phyloP scores from a whole-genome alignment of 805 yeast species.

The Citeromyces matritensis region DNA sequence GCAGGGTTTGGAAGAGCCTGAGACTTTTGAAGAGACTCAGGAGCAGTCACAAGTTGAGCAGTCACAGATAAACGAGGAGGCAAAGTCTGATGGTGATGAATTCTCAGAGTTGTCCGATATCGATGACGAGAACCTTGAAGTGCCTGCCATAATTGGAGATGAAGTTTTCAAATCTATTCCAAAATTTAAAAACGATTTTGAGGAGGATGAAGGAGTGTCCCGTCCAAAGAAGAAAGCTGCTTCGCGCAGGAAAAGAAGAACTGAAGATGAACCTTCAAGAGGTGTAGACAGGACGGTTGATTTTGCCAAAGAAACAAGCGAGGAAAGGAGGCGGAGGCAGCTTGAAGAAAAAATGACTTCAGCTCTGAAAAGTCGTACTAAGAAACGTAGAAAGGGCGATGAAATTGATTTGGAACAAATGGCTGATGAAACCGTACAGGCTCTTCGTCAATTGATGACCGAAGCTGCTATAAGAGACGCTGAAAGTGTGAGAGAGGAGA shows the following conservation, averaged over 20 bases:
- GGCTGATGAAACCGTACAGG: constrained; percentile 83
- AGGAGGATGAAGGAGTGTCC: constrained; percentile 5
- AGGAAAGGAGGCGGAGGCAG: constrained; percentile 39
- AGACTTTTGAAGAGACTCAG: constrained; percentile 4
- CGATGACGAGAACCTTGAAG: constrained; percentile 17
- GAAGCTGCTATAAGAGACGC: constrained; percentile 67
- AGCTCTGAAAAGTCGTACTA: constrained; percentile 50
- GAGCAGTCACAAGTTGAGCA: constrained; percentile 4
- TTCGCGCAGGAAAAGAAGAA: constrained; percentile 12
- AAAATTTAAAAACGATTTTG: too few species aligned
- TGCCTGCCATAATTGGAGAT: constrained; percentile 4
- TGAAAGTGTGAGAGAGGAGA: constrained; percentile 39
- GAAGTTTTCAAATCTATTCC: constrained; percentile 3
- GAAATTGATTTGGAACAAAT: constrained; percentile 91
- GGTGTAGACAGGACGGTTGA: constrained; percentile 8
- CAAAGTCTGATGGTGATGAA: constrained; percentile 6
- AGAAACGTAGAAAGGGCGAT: constrained; percentile 52
- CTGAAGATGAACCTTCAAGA: constrained; percentile 1
- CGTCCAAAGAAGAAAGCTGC: constrained; percentile 7
- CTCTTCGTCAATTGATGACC: constrained; percentile 79
- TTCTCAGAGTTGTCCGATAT: constrained; percentile 20
- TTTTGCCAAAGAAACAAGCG: constrained; percentile 12
- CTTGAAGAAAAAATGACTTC: constrained; percentile 74
- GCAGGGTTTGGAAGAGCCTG: constrained; percentile 2
- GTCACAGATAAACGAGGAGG: not conserved